A percentile compares a stretch with the other conserved stretches of the same genome.
Evolutionary conservation across 208 protist species (phyloP).

Genomic region (Endotrypanum monterogeii): DNA sequence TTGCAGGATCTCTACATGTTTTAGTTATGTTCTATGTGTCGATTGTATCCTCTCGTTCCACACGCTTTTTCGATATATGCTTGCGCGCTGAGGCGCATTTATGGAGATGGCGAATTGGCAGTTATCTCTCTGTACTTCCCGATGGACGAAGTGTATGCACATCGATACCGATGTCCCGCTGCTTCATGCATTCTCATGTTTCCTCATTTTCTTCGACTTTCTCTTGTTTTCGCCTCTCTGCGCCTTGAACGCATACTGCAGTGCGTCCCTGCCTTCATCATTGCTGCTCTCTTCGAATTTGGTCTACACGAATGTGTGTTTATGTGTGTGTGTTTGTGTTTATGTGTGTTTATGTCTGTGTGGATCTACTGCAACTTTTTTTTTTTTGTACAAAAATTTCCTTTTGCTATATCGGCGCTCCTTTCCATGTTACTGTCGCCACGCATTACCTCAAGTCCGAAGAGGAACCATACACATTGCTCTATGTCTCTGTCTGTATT

Average conservation of each 20-base stretch:
- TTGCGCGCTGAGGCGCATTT: background rate
- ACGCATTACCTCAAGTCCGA: background rate
- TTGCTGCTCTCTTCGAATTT: background rate
- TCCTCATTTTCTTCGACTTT: background rate
- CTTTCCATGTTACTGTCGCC: slow-evolving; percentile 4
- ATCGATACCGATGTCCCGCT: background rate
- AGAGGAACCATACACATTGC: no score
- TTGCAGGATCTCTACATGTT: background rate
- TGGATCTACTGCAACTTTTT: slow-evolving; percentile 6
- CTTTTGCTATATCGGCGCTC: background rate
- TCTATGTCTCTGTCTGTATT: no score
- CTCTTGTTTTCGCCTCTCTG: background rate
- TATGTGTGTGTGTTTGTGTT: slow-evolving; percentile 3
- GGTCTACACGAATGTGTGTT: background rate
- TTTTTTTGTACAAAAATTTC: slow-evolving; percentile 14
- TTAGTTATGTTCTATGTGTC: background rate
- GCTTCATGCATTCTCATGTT: background rate
- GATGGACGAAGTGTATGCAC: background rate
- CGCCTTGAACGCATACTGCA: background rate
- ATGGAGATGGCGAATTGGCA: background rate
- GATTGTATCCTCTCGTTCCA: background rate
- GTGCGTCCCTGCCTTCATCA: background rate
- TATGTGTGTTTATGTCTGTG: slow-evolving; percentile 1
- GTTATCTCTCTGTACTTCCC: background rate
- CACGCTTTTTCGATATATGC: background rate